A percentile compares a stretch with the other conserved stretches of the same genome.
phyloP scores from a whole-genome alignment of 2,329 filamentous ascomycete species.

The Camillea tinctor region DNA sequence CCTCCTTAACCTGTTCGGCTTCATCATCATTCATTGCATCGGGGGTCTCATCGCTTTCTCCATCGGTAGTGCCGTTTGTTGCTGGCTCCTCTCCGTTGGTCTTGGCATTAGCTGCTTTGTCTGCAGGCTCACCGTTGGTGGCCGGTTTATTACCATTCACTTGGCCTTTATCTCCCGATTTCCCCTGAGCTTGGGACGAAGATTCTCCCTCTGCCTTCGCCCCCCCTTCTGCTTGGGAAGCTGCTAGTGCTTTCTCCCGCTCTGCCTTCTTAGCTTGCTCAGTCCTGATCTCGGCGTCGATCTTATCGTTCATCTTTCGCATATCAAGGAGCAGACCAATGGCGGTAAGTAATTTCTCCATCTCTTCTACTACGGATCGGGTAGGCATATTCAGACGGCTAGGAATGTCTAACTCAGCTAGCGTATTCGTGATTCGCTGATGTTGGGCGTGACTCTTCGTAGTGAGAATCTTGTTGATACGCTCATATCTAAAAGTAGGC shows the following conservation, averaged over 20 bases:
- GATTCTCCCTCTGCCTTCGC: constrained; percentile 11
- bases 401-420: constrained; percentile 70
- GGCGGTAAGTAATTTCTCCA: constrained; percentile 67
- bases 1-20: constrained; percentile 23
- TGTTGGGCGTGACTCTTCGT: constrained; percentile 77
- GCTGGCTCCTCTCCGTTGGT: constrained; percentile 9
- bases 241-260: constrained; percentile 41
- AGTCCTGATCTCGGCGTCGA: constrained; percentile 67
- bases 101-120: neutral
- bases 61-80: constrained; percentile 7
- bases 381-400: constrained; percentile 73
- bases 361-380: constrained; percentile 66
- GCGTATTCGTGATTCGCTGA: constrained; percentile 68
- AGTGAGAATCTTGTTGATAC: constrained; percentile 73
- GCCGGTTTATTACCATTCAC: neutral
- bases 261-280: constrained; percentile 57
- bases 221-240: constrained; percentile 11
- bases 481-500: constrained; percentile 85
- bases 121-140: constrained; percentile 1
- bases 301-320: constrained; percentile 72
- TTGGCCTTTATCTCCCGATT: constrained; percentile 8
- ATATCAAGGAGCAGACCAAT: constrained; percentile 70
- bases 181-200: neutral
- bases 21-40: constrained; percentile 2
- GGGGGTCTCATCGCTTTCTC: constrained; percentile 1